Base-by-base conservation (phyloP, 345 rosid genomes). In the Eucalyptus erythrocorys region DNA sequence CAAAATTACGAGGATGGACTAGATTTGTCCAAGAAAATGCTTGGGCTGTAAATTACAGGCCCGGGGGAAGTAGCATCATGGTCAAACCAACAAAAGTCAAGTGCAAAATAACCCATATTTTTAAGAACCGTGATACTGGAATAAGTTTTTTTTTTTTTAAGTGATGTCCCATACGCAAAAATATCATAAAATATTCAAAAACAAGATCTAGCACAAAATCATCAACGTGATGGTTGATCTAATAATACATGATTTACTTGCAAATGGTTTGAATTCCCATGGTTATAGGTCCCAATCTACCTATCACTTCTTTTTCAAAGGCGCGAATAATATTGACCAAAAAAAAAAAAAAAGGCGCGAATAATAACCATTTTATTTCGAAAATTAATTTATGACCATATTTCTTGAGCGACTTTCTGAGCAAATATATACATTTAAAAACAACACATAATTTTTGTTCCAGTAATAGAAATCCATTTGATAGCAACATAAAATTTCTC, bases 131-230 rank as follows among this genome's bases (percentile, higher is more conserved):
- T 22, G 61, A 55, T 55, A 24, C 30, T 55, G 5, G 59, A 55
- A 21, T 55, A 55, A 55, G 59, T 4, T 53, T 21, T 22, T 21
- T 55, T 55, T 55, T 50, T 50, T 48, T 48, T 2, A 48, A 55
- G 30, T 55, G 61, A 24, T 22, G 27, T 55, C 30, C 30, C 27
- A 24, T 8, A 24, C 5, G 10, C 26, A 55, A 55, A 55, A 55
- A 55, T 55, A 4, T 30, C 30, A 9, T 4, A 22, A 1, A 55
- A 8, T 55, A 0, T 22, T 9, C 3, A 55, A 2, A 55, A 8
- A 55, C 61, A 4, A 55, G 30, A 22, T 55, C 5, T 55, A 55
- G 61, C 61, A 10, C 61, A 22, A 55, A 8, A 55, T 55, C 61
- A 24, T 55, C 61, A 55, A 22, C 13, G 5, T 4, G 30, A 10